Conservation (phyloP, 2,329 filamentous ascomycete genomes). For the Hortaea werneckii region DNA sequence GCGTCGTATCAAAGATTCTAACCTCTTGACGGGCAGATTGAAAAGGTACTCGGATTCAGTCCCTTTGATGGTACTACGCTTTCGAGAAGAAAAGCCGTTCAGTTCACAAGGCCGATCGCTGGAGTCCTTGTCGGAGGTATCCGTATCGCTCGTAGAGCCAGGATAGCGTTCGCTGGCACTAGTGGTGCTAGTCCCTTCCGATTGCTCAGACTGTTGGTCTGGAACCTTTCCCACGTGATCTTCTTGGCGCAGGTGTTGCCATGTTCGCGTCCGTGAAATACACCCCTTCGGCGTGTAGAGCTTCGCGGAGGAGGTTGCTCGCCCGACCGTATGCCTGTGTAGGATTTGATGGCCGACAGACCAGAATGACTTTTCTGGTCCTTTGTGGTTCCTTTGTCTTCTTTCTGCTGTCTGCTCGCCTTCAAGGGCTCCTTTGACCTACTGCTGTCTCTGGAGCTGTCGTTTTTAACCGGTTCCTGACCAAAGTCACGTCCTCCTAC, state of each 20-base stretch:
- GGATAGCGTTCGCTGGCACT: not conserved
- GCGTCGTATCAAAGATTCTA: conserved; percentile 8
- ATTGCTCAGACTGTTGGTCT: not conserved
- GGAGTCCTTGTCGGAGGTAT: not conserved
- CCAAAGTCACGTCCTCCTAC: too few relatives aligned
- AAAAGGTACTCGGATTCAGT: not conserved
- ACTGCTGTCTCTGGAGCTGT: too few relatives aligned
- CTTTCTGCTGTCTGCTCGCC: too few relatives aligned
- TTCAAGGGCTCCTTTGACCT: too few relatives aligned
- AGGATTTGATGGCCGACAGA: not conserved
- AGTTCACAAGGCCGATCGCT: not conserved
- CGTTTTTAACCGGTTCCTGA: too few relatives aligned
- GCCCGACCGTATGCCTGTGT: conserved; percentile 32
- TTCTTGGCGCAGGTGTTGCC: not conserved
- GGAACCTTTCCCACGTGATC: not conserved
- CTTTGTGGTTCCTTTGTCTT: too few relatives aligned
- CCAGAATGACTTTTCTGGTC: too few relatives aligned
- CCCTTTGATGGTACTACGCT: not conserved
- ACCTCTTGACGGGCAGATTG: not conserved
- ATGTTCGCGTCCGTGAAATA: conserved; percentile 25
- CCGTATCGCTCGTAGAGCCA: not conserved
- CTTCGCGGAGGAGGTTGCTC: conserved; percentile 38
- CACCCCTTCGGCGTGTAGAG: conserved; percentile 38
- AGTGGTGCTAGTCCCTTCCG: not conserved
- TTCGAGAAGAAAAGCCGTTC: not conserved